Conservation (phyloP, 2,329 filamentous ascomycete species). For the Arachnomyces sp. region DNA sequence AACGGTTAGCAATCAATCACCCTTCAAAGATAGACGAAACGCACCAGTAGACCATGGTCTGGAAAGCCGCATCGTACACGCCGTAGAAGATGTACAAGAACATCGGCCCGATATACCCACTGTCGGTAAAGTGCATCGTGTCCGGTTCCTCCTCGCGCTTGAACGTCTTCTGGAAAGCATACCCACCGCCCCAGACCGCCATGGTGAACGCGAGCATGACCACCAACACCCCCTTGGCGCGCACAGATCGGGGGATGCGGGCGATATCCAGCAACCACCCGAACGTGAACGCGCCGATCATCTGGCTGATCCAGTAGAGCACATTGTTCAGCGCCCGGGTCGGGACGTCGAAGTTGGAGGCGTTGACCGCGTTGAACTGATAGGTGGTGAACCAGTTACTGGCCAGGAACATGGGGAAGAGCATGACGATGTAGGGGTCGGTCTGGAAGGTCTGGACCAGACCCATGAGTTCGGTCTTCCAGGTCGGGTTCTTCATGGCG, state of each 20-base stretch:
- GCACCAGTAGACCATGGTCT: conserved; percentile 82
- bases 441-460: conserved; percentile 63
- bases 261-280: conserved; percentile 62
- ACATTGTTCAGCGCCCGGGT: conserved; percentile 69
- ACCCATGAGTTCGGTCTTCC: conserved; percentile 69
- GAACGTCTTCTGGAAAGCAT: conserved; percentile 57
- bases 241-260: conserved; percentile 53
- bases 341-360: conserved; percentile 63
- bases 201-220: conserved; percentile 64
- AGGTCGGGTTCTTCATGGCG: conserved; percentile 83
- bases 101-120: conserved; percentile 68
- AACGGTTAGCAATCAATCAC: conserved; percentile 2
- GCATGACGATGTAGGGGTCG: conserved; percentile 64
- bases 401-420: conserved; percentile 76
- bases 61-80: conserved; percentile 83
- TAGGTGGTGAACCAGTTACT: conserved; percentile 78
- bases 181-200: conserved; percentile 75
- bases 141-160: conserved; percentile 20
- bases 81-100: conserved; percentile 88
- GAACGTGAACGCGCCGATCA: conserved; percentile 65
- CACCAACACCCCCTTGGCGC: conserved; percentile 58
- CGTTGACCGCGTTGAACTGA: conserved; percentile 68
- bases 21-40: conserved; percentile 18
- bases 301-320: conserved; percentile 74
- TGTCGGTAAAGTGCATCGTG: conserved; percentile 56